phyloP scores from a whole-genome alignment of 768 basidiomycete species.

The Sporobolomyces phaffii region DNA sequence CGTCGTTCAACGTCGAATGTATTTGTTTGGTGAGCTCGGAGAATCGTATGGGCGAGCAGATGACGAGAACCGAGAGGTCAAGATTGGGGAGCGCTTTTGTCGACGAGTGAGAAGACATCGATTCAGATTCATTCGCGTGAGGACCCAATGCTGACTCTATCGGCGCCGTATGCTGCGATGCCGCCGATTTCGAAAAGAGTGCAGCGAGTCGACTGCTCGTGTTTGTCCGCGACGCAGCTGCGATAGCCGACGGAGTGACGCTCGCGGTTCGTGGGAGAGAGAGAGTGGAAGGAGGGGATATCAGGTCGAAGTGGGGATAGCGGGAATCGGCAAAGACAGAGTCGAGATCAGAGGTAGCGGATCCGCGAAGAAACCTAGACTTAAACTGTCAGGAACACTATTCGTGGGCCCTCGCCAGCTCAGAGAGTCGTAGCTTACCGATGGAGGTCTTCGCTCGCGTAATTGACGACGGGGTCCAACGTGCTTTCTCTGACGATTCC shows the following conservation, averaged over 20 bases:
- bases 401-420: too few relatives aligned
- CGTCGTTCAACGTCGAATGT: conserved; percentile 11
- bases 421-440: too few relatives aligned
- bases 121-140: too few relatives aligned
- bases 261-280: conserved; percentile 41
- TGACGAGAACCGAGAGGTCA: conserved; percentile 17
- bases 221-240: conserved; percentile 39
- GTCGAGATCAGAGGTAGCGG: conserved; percentile 46
- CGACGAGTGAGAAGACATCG: background rate
- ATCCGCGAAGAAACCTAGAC: conserved; percentile 52
- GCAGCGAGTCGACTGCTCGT: conserved; percentile 42
- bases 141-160: conserved; percentile 49
- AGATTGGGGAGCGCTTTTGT: conserved; percentile 13
- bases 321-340: background rate
- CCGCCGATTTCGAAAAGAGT: conserved; percentile 51
- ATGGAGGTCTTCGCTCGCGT: conserved; percentile 48
- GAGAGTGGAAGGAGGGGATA: conserved; percentile 11
- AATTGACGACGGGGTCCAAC: conserved; percentile 51
- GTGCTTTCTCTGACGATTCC: conserved; percentile 43
- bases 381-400: conserved; percentile 40
- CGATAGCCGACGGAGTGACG: conserved; percentile 44
- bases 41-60: conserved; percentile 5
- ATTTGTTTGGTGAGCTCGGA: conserved; percentile 10
- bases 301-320: conserved; percentile 8
- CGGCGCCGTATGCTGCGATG: conserved; percentile 43